Evolutionary conservation across 2,329 filamentous ascomycete species (phyloP), one percentile per base, ranked within the genome.

Genomic region (Venturia effusa): DNA sequence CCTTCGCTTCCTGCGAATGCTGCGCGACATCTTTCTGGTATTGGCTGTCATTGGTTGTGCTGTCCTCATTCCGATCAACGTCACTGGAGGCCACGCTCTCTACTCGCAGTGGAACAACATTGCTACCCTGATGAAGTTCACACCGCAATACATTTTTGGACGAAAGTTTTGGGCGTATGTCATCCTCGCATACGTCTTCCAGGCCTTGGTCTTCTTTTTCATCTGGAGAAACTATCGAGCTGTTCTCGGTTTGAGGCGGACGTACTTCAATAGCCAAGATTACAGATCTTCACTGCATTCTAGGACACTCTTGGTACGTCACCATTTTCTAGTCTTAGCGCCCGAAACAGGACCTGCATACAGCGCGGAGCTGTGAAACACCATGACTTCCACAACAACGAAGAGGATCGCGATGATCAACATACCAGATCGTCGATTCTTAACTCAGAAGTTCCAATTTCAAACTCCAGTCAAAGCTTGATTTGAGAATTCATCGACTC

Each of bases 171-270:
- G 85, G 85, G 80, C 80, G 48, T 83, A 84, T 68, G 82, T 87
- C 4, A 74, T 80, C 3, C 76, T 81, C 61, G 81, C 83, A 4
- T 88, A 83, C 78, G 67, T 86, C 0, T 89, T 92, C 72, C 87
- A 93, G 72, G 72, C 87, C 19, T 82, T 91, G 27, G 81, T 97
- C 17, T 86, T 84, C 65, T 87, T 82, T 63, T 95, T 95, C 69
- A 77, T 99, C 34, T 99, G 92, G 92, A 88, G 83, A 78, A 97
- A 96, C 71, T 97, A 97, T 74, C 82, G 83, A 39, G 87, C 85
- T 61, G 82, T 97, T 22, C 75, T 86, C n/a, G 77, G 79, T 40
- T 76, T 99, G 67, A 84, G 92, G 66, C 84, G 90, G 65, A 78
- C 83, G 48, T 97, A 95, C 71, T 93, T 96, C 70, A 84, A 92